These are phyloP conservation scores for Epithele typhae DNA, from an alignment of 768 basidiomycete species.

Conservation along the genomic window DNA sequence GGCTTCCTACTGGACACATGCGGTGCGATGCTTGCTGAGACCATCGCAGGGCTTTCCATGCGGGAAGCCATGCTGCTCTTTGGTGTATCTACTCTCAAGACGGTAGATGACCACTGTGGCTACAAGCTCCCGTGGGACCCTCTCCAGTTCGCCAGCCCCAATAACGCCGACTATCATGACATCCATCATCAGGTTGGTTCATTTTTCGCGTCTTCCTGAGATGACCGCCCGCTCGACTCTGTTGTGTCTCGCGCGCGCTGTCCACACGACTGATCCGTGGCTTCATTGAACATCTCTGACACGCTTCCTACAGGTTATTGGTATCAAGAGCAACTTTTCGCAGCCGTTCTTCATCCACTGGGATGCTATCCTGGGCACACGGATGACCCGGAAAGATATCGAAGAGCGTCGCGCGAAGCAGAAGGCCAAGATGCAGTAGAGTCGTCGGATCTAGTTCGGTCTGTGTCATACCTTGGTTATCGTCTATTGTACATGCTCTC, in stretches of 20 bases:
- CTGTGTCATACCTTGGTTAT: background rate
- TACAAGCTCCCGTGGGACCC: slow-evolving; percentile 91
- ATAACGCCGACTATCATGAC: slow-evolving; percentile 97
- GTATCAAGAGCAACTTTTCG: slow-evolving; percentile 93
- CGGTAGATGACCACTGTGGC: slow-evolving; percentile 94
- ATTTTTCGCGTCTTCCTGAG: too few relatives aligned
- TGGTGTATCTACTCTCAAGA: slow-evolving; percentile 79
- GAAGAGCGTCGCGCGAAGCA: slow-evolving; percentile 37
- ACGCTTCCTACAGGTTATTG: slow-evolving; percentile 45
- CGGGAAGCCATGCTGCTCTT: slow-evolving; percentile 88
- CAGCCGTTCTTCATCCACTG: slow-evolving; percentile 97
- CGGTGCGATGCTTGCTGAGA: slow-evolving; percentile 77
- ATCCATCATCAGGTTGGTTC: slow-evolving; percentile 86
- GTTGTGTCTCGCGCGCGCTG: too few relatives aligned
- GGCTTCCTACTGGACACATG: slow-evolving; percentile 86
- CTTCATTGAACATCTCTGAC: background rate
- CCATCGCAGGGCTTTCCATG: slow-evolving; percentile 58
- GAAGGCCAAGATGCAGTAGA: slow-evolving; percentile 15
- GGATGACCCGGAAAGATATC: slow-evolving; percentile 71
- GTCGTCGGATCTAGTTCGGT: background rate
- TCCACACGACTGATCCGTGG: too few relatives aligned
- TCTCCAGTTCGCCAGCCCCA: slow-evolving; percentile 75
- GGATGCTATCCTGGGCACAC: slow-evolving; percentile 82
- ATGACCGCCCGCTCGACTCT: too few relatives aligned
- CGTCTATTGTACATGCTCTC: background rate